Conservation (phyloP, 1,139 yeast species). For the Arxiozyma telluris region DNA sequence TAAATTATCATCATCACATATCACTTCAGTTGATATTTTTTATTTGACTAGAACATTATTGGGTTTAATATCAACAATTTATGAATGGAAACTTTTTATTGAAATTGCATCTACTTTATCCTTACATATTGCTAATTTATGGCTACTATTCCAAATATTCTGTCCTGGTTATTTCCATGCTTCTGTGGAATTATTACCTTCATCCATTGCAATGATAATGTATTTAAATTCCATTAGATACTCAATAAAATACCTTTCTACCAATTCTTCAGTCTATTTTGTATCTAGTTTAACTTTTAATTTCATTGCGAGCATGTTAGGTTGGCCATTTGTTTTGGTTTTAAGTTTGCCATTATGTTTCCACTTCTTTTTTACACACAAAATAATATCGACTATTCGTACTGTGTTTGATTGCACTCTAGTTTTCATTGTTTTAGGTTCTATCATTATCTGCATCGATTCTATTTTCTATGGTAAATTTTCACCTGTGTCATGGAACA, state of each 20-base stretch:
- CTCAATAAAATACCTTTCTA: slow-evolving; percentile 23
- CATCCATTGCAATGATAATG: slow-evolving; percentile 71
- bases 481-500: slow-evolving; percentile 70
- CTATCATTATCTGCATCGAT: slow-evolving; percentile 44
- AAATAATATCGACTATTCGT: slow-evolving; percentile 23
- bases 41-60: slow-evolving; percentile 49
- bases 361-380: slow-evolving; percentile 21
- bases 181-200: slow-evolving; percentile 74
- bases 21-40: slow-evolving; percentile 30
- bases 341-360: slow-evolving; percentile 52
- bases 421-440: slow-evolving; percentile 30
- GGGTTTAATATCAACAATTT: slow-evolving; percentile 40
- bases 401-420: slow-evolving; percentile 30
- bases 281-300: slow-evolving; percentile 37
- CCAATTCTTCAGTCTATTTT: slow-evolving; percentile 22
- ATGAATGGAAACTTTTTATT: slow-evolving; percentile 22
- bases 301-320: slow-evolving; percentile 62
- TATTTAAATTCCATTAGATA: slow-evolving; percentile 43
- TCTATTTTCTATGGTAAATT: slow-evolving; percentile 54
- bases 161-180: slow-evolving; percentile 64
- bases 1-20: slow-evolving; percentile 14
- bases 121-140: slow-evolving; percentile 35
- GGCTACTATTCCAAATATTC: slow-evolving; percentile 28
- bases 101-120: slow-evolving; percentile 22
- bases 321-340: slow-evolving; percentile 85